Percentiles rank a stretch among this genome's conserved stretches.
These are phyloP conservation scores for Citrus mangshanensis DNA, from an alignment of 345 rosid genomes.

Conservation along the genomic window DNA sequence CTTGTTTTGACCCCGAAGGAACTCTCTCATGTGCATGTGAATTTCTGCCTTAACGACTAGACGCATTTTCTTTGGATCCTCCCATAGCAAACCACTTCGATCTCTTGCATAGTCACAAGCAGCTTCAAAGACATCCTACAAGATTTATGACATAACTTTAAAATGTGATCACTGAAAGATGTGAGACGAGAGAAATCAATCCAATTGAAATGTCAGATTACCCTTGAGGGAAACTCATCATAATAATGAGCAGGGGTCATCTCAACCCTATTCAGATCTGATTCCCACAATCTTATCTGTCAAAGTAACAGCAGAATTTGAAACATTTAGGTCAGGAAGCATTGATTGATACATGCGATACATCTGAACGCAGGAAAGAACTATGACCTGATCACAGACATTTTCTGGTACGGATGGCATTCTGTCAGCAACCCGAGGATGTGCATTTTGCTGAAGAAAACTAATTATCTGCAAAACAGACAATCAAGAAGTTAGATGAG, in stretches of 20 bases:
- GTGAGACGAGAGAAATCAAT: neutral
- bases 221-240: conserved; percentile 87
- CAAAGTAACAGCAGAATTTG: conserved; percentile 4
- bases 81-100: conserved; percentile 82
- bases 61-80: conserved; percentile 86
- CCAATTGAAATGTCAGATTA: conserved; percentile 27
- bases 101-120: conserved; percentile 84
- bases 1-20: conserved; percentile 62
- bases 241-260: conserved; percentile 68
- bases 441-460: conserved; percentile 91
- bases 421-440: conserved; percentile 80
- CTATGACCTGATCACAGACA: conserved; percentile 82
- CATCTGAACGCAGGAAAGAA: neutral
- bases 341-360: neutral
- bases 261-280: conserved; percentile 91
- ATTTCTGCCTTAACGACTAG: conserved; percentile 74
- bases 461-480: conserved; percentile 54
- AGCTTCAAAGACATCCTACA: conserved; percentile 78
- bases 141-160: neutral
- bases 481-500: conserved; percentile 8
- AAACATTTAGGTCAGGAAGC: neutral
- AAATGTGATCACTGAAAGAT: neutral
- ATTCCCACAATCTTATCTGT: conserved; percentile 95
- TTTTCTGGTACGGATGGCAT: conserved; percentile 88
- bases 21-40: conserved; percentile 80